Conservation (phyloP, 1,284 basidiomycete species). For the Leccinum brunneo-olivaceum region DNA sequence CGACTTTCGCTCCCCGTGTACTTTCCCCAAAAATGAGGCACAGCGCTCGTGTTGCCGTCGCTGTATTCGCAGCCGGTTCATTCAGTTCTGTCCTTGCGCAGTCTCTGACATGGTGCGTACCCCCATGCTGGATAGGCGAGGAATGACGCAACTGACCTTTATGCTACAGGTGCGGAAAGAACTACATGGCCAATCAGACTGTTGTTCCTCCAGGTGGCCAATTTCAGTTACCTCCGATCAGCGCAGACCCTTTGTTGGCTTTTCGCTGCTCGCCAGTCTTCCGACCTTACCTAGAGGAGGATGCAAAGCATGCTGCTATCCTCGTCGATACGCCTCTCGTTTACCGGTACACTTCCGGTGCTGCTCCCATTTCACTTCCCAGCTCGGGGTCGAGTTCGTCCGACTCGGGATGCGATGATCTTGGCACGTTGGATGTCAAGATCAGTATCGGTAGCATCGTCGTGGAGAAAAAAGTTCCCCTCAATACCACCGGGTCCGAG, state of each 20-base stretch:
- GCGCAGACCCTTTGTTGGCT: conserved; percentile 49
- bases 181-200: conserved; percentile 48
- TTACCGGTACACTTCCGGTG: conserved; percentile 40
- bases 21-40: conserved; percentile 10
- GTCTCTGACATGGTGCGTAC: conserved; percentile 25
- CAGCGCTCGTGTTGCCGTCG: not conserved
- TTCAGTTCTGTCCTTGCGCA: conserved; percentile 12
- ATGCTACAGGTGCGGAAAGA: conserved; percentile 55
- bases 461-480: conserved; percentile 38
- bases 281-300: conserved; percentile 59
- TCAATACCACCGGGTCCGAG: conserved; percentile 40
- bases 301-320: conserved; percentile 36
- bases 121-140: not conserved
- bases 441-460: conserved; percentile 40
- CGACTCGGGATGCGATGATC: not conserved
- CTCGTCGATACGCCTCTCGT: conserved; percentile 57
- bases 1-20: not conserved
- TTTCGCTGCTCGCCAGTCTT: conserved; percentile 63
- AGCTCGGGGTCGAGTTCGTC: not conserved
- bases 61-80: conserved; percentile 3
- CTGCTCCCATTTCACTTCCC: conserved; percentile 39
- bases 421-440: conserved; percentile 32
- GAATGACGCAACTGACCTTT: not conserved
- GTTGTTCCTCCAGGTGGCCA: conserved; percentile 54
- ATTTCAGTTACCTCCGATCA: conserved; percentile 47